phyloP scores from a whole-genome alignment of 2,329 filamentous ascomycete species.

The Colletotrichum agaves region DNA sequence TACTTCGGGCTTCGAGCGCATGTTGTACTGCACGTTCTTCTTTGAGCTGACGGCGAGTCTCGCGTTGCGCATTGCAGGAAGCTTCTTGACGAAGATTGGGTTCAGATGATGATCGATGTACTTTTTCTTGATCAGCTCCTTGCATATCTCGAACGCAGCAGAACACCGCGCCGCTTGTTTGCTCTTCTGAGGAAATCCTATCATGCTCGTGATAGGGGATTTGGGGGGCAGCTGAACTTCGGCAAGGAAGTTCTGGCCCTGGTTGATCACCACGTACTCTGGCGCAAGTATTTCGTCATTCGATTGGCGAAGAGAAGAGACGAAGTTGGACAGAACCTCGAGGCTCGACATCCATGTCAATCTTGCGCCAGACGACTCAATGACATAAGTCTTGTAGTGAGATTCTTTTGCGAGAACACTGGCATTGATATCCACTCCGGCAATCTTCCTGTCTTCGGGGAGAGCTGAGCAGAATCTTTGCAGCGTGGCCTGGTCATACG shows the following conservation, averaged over 20 bases:
- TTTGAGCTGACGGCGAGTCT: slow-evolving; percentile 83
- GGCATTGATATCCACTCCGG: slow-evolving; percentile 67
- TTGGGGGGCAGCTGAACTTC: slow-evolving; percentile 82
- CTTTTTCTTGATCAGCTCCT: slow-evolving; percentile 71
- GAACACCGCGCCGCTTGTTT: slow-evolving; percentile 88
- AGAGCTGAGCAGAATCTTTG: slow-evolving; percentile 80
- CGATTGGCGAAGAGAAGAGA: slow-evolving; percentile 70
- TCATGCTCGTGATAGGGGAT: slow-evolving; percentile 75
- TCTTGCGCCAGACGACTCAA: slow-evolving; percentile 77
- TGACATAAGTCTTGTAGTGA: slow-evolving; percentile 64
- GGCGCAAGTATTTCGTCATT: slow-evolving; percentile 49
- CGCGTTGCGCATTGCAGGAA: slow-evolving; percentile 89
- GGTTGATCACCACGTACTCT: slow-evolving; percentile 71
- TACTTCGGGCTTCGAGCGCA: slow-evolving; percentile 80
- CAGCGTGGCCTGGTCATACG: slow-evolving; percentile 71
- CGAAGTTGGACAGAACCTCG: slow-evolving; percentile 77
- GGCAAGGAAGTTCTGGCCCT: slow-evolving; percentile 73
- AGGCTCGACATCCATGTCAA: slow-evolving; percentile 82
- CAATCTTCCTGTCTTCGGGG: slow-evolving; percentile 77
- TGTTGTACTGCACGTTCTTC: slow-evolving; percentile 77
- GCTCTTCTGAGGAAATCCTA: slow-evolving; percentile 71
- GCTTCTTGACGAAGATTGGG: slow-evolving; percentile 75
- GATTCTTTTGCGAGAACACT: slow-evolving; percentile 63
- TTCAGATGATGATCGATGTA: slow-evolving; percentile 80
- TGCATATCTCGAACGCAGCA: slow-evolving; percentile 86